Conservation (phyloP, 331 rosid genomes). For the Acacia pycnantha region DNA sequence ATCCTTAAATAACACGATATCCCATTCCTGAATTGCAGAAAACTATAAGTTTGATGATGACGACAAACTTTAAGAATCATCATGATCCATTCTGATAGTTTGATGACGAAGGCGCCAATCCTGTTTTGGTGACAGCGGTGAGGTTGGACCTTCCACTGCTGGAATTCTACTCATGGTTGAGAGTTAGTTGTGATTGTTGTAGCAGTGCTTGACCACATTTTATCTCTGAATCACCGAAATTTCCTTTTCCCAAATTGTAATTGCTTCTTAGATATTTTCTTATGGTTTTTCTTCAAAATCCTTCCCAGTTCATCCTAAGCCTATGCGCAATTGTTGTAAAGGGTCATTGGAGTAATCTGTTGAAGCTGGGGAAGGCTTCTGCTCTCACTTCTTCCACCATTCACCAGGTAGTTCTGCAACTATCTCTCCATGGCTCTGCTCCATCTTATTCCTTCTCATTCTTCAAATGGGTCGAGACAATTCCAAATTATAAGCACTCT, state of each 20-base stretch:
- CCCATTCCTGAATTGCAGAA: too few relatives aligned
- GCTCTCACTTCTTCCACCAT: conserved; percentile 52
- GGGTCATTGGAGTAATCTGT: conserved; percentile 66
- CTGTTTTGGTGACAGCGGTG: background rate
- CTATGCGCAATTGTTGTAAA: conserved; percentile 60
- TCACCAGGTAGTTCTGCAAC: conserved; percentile 55
- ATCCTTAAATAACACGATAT: too few relatives aligned
- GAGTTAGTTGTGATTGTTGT: background rate
- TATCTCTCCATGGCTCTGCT: conserved; percentile 44
- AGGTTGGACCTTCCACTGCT: background rate
- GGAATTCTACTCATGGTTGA: background rate
- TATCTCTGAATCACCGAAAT: background rate
- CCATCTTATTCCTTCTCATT: conserved; percentile 53
- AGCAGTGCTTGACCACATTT: background rate
- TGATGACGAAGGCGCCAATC: background rate
- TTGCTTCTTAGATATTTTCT: conserved; percentile 24
- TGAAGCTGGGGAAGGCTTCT: conserved; percentile 45
- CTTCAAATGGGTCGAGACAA: conserved; percentile 71
- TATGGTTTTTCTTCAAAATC: conserved; percentile 32
- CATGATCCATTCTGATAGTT: background rate
- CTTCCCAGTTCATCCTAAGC: conserved; percentile 40
- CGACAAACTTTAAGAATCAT: too few relatives aligned
- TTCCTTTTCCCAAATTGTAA: background rate
- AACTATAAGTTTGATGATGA: too few relatives aligned
- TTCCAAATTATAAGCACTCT: conserved; percentile 62